These are phyloP conservation scores for Hypoxylon lienhwacheense DNA, from an alignment of 495 filamentous ascomycete genomes.

Conservation along the genomic window DNA sequence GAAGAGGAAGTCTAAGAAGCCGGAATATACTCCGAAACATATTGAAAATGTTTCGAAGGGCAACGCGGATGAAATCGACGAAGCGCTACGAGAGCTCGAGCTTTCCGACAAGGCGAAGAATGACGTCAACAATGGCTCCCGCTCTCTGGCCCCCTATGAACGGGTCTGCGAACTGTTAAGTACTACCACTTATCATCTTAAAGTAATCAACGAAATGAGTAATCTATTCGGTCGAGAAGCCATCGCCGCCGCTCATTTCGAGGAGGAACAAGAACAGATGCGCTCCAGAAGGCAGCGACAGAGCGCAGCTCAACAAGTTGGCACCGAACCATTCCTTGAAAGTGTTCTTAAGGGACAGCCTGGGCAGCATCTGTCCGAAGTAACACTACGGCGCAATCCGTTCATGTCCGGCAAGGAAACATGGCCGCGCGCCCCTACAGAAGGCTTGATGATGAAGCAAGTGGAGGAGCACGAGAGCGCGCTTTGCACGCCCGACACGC, in stretches of 20 bases:
- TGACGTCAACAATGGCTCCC: slow-evolving; percentile 9
- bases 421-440: slow-evolving; percentile 80
- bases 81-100: slow-evolving; percentile 68
- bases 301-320: slow-evolving; percentile 57
- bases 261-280: slow-evolving; percentile 53
- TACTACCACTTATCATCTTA: slow-evolving; percentile 78
- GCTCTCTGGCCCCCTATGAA: slow-evolving; percentile 28
- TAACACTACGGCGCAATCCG: slow-evolving; percentile 72
- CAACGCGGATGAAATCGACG: slow-evolving; percentile 78
- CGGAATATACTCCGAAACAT: slow-evolving; percentile 10
- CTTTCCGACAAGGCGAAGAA: slow-evolving; percentile 32
- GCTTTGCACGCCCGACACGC: slow-evolving; percentile 18
- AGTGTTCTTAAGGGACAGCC: slow-evolving; percentile 67
- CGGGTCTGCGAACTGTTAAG: slow-evolving; percentile 63
- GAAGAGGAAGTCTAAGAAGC: slow-evolving; percentile 56
- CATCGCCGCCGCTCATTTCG: slow-evolving; percentile 63
- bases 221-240: slow-evolving; percentile 84
- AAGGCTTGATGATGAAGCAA: slow-evolving; percentile 82
- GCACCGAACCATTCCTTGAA: no score
- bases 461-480: slow-evolving; percentile 44
- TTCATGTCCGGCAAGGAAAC: slow-evolving; percentile 89
- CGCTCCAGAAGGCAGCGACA: slow-evolving; percentile 48
- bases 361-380: slow-evolving; percentile 65
- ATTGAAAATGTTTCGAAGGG: slow-evolving; percentile 34
- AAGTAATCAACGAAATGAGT: slow-evolving; percentile 91